Base-by-base conservation (phyloP, 2,329 filamentous ascomycete genomes). In the Cordyceps cicadae region DNA sequence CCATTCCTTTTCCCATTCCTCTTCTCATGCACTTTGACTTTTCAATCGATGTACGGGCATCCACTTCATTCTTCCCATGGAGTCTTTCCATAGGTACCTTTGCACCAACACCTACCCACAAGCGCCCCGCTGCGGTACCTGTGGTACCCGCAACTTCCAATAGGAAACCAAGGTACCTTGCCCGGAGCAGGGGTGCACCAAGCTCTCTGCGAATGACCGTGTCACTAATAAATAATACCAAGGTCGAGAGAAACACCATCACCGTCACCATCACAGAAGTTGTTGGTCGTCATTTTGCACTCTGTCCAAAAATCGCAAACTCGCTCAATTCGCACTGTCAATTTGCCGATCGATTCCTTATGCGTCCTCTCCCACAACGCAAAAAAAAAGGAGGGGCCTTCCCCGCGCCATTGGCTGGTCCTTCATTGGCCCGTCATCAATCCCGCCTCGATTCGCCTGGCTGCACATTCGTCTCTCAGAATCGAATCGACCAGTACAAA, bases 391-490 rank as follows among this genome's bases (percentile, higher is more conserved):
- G 55, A 58, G 34, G 46, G 55, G 55, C n/a, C 54, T 43, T 21
- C 55, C 45, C 46, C 29, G 55, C 55, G 55, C 51, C 55, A 58
- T 58, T 58, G 46, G 34, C 43, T 11, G n/a, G n/a, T 45, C 43
- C 21, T n/a, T 19, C 55, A 58, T 58, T 58, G 46, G 34, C 43
- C n/a, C 43, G 43, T 46, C 43, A 46, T 9, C 9, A 19, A 14
- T 19, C 43, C 43, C 7, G 11, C 39, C 54, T 57, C 54, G 54
- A 57, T 57, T 41, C 54, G 19, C 54, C 41, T 11, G 21, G 32
- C 54, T 41, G 54, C 54, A 39, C 54, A 39, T 14, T n/a, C 24
- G 26, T 19, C 19, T 39, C 15, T 41, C 45, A 9, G 11, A 57
- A 57, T 57, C 54, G 54, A 50, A 17, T 14, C 12, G 5, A 3